A percentile compares a stretch with the other conserved stretches of the same genome.
phyloP scores from a whole-genome alignment of 306 rosid genomes.

The Cyamopsis tetragonoloba region DNA sequence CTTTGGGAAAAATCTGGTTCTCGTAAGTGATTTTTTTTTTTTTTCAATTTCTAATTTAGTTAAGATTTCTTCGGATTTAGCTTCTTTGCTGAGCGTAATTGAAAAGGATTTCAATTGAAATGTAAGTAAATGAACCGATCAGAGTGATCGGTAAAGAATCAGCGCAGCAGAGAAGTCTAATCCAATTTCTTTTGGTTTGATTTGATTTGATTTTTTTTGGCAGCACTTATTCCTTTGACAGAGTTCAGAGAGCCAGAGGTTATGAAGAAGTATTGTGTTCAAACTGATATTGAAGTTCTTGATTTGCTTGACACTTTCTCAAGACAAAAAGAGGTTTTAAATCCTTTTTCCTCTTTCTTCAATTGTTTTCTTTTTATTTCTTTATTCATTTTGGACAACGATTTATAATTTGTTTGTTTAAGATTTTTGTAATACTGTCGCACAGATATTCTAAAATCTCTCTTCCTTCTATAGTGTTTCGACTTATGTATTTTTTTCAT shows the following conservation, averaged over 20 bases:
- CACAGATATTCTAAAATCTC: no score
- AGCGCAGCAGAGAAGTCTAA: no score
- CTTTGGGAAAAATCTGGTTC: conserved; percentile 72
- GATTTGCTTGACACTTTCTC: conserved; percentile 74
- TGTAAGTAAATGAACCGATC: no score
- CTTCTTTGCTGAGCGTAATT: no score
- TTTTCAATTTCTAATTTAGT: background rate
- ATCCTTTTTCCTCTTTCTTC: no score
- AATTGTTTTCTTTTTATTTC: no score
- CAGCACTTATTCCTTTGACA: conserved; percentile 75
- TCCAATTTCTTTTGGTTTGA: background rate
- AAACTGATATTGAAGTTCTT: conserved; percentile 68
- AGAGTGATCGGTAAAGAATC: no score
- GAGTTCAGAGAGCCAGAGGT: conserved; percentile 72
- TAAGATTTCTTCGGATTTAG: background rate
- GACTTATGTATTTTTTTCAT: background rate
- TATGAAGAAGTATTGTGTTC: conserved; percentile 56
- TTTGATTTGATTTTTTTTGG: background rate
- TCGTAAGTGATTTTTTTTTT: conserved; percentile 42
- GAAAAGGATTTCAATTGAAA: no score
- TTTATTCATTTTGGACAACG: background rate
- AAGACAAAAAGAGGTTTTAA: conserved; percentile 74
- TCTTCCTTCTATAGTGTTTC: no score
- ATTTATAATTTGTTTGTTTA: no score
- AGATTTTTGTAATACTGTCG: no score